Base-by-base conservation (phyloP, 148 eudicot genomes). In the Nepenthes gracilis region DNA sequence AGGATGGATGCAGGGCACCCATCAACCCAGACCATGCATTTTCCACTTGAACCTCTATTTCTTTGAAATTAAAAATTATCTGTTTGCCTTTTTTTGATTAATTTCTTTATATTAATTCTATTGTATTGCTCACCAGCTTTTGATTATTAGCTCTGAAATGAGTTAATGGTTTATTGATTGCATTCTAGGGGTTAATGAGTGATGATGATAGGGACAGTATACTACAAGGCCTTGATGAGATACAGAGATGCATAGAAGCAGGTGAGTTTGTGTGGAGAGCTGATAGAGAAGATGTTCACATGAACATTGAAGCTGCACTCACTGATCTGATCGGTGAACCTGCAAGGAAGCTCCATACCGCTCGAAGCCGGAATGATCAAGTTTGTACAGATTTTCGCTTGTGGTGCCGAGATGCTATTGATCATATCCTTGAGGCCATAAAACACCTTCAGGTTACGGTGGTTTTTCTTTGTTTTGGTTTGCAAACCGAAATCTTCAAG, bases 341-440 rank as follows among this genome's bases (percentile, higher is more conserved):
- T 68, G 99, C 97, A n/a, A 94, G 89, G 81, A 94, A 94, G 81
- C 99, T 94, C 36, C 99, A 94, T 65, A 94, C 99, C 8, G 97
- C 99, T 35, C 83, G 99, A 36, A 93, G 99, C 68, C 79, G 99
- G 65, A 93, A 93, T 66, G 99, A 93, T 86, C 99, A 94, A 86
- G 95, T 94, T 70, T 73, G 67, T 50, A 94, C 99, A 14, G 99
- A 94, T 67, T 86, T 94, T 67, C 99, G 97, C 58, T 70, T 89
- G 65, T 94, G 97, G 99, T 86, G 95, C 69, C 85, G 99, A 5
- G 99, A 94, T 78, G 95, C 97, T 57, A 80, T 86, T 67, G 92
- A 86, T 70, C 54, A 59, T 4, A 83, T 83, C 63, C 53, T 89
- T 67, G 36, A 63, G 1, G 68, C 68, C 35, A 83, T 89, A 36